Base-by-base conservation (phyloP, 2,329 filamentous ascomycete species). In the Ophiostoma angusticollis region DNA sequence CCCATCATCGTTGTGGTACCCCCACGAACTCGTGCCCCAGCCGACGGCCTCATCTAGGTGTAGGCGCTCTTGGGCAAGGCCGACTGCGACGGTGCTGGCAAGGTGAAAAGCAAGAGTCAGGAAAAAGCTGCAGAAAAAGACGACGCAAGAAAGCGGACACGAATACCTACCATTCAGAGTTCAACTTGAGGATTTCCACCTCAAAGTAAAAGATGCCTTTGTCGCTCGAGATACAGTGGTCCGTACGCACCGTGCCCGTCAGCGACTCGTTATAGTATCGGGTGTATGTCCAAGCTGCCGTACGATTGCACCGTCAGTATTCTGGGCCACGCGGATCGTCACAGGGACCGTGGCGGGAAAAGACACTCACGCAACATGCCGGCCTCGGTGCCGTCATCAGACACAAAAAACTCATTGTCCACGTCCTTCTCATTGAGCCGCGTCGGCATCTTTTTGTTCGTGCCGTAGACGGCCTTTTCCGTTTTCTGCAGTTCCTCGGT, bases 171-270 rank as follows among this genome's bases (percentile, higher is more conserved):
- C 14, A 5, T 17, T 3, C n/a, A n/a, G n/a, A n/a, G 3, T 8
- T 5, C 7, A 36, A 27, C 9, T 38, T 21, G 11, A 39, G 11
- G 17, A 42, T 31, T 12, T 42, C 40, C 8, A 42, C 40, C 27
- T 42, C 40, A 23, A 31, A 42, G 27, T 42, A 42, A 17, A 39
- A 42, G 18, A 42, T 31, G 16, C 36, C 40, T 9, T 25, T 14
- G 23, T 27, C 31, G 16, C 14, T 9, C n/a, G 35, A 30, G 3
- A 42, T 31, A 27, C 35, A 25, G 18, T 35, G 27, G 27, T 42
- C 31, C 2, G 35, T 25, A 1, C 40, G 40, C 12, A 31, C 31
- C 5, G 35, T 27, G 1, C 23, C 35, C 9, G 12, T 39, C 11
- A 31, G 4, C 5, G 18, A 4, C 12, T 11, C 18, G 5, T 9